Percentiles rank a stretch among this genome's conserved stretches.
Conservation (phyloP, 345 rosid genomes). For the Lepidium aucheri region DNA sequence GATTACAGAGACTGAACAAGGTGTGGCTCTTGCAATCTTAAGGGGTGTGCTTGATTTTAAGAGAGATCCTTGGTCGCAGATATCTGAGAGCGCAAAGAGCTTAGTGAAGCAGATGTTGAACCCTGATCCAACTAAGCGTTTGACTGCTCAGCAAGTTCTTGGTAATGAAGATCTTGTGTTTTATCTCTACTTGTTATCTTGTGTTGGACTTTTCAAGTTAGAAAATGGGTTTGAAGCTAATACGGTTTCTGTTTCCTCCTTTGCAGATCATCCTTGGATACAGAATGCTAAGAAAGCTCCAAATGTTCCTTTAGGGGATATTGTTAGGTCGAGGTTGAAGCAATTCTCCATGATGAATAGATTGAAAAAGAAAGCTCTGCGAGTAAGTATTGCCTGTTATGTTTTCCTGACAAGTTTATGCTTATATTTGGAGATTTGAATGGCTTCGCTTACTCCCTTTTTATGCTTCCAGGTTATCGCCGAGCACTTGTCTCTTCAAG, state of each 20-base stretch:
- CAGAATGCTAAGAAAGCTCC: conserved; percentile 96
- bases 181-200: not conserved
- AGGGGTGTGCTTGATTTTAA: conserved; percentile 73
- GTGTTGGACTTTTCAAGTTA: not conserved
- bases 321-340: conserved; percentile 91
- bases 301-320: conserved; percentile 93
- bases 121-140: conserved; percentile 65
- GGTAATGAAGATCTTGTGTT: conserved; percentile 32
- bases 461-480: conserved; percentile 69
- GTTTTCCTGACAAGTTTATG: not conserved
- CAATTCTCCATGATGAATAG: conserved; percentile 96
- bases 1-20: conserved; percentile 83
- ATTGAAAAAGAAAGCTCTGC: conserved; percentile 87
- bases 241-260: not conserved
- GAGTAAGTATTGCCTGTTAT: conserved; percentile 37
- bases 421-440: not conserved
- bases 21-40: conserved; percentile 93
- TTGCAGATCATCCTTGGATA: conserved; percentile 81
- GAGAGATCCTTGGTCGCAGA: conserved; percentile 97
- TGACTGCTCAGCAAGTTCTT: conserved; percentile 91
- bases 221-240: not conserved
- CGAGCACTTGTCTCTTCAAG: conserved; percentile 77
- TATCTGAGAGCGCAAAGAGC: conserved; percentile 76
- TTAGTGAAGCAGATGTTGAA: conserved; percentile 86
- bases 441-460: not conserved